A percentile compares a stretch with the other conserved stretches of the same genome.
Conservation (phyloP, 768 basidiomycete genomes). For the Neoboletus magnificus region DNA sequence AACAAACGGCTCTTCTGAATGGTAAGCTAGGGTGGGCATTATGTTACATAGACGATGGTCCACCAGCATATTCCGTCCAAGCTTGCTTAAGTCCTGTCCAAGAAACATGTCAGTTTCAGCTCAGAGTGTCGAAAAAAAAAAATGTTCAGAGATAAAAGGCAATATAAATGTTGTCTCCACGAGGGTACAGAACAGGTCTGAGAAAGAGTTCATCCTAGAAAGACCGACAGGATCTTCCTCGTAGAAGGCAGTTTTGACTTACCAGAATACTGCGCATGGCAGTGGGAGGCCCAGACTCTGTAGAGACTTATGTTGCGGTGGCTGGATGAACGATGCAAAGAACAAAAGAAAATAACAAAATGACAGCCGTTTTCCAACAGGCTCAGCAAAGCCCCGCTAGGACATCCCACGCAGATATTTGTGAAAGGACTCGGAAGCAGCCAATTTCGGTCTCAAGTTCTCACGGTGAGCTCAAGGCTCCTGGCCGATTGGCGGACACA, state of each 20-base stretch:
- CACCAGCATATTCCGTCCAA: neutral
- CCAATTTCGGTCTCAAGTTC: too few relatives aligned
- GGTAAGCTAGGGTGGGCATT: neutral
- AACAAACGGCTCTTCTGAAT: neutral
- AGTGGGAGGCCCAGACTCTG: neutral
- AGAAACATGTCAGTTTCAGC: conserved; percentile 4
- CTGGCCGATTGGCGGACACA: too few relatives aligned
- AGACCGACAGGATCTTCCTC: neutral
- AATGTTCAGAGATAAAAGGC: conserved; percentile 20
- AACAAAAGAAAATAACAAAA: neutral
- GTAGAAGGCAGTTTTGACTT: conserved; percentile 3
- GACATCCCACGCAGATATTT: too few relatives aligned
- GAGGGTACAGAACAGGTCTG: conserved; percentile 31
- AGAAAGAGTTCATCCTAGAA: conserved; percentile 21
- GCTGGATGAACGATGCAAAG: neutral
- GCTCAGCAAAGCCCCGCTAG: too few relatives aligned
- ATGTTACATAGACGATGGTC: neutral
- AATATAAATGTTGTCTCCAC: conserved; percentile 27
- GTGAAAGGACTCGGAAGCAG: too few relatives aligned
- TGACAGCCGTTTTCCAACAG: too few relatives aligned
- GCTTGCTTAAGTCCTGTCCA: neutral
- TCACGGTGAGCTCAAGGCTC: too few relatives aligned
- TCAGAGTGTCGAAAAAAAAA: neutral
- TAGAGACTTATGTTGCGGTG: neutral
- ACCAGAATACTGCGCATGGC: neutral